phyloP scores from a whole-genome alignment of 2,329 filamentous ascomycete species.

The Hortaea sp. region DNA sequence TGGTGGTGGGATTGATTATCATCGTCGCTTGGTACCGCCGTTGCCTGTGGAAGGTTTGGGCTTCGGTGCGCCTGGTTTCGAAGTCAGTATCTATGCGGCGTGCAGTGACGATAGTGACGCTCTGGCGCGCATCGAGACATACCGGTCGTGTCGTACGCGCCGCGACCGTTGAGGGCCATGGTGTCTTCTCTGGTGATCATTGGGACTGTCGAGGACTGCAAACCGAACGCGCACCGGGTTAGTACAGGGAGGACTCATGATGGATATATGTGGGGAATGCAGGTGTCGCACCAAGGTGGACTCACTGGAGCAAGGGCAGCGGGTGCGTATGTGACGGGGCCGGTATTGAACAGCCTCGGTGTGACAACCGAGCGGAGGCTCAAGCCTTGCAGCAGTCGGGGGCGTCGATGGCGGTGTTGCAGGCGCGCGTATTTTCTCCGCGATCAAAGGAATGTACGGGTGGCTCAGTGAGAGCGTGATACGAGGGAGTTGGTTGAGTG shows the following conservation, averaged over 20 bases:
- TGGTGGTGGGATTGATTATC: background rate
- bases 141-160: constrained; percentile 10
- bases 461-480: background rate
- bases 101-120: background rate
- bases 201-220: constrained; percentile 1
- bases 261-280: constrained; percentile 1
- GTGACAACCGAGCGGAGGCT: constrained; percentile 4
- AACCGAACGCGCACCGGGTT: background rate
- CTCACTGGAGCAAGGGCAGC: constrained; percentile 9
- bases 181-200: constrained; percentile 12
- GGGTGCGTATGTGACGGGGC: background rate
- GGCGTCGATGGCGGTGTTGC: background rate
- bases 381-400: constrained; percentile 1
- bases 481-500: background rate
- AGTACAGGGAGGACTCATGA: background rate
- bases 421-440: background rate
- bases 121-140: background rate
- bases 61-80: constrained; percentile 6
- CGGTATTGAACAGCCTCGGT: constrained; percentile 1
- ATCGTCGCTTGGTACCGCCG: constrained; percentile 8
- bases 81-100: background rate
- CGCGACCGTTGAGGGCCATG: constrained; percentile 11
- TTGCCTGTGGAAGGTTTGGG: constrained; percentile 8
- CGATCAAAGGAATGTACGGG: background rate
- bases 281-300: constrained; percentile 7